Evolutionary conservation across 2,329 filamentous ascomycete species (phyloP).

Genomic region (Cytospora piceae): DNA sequence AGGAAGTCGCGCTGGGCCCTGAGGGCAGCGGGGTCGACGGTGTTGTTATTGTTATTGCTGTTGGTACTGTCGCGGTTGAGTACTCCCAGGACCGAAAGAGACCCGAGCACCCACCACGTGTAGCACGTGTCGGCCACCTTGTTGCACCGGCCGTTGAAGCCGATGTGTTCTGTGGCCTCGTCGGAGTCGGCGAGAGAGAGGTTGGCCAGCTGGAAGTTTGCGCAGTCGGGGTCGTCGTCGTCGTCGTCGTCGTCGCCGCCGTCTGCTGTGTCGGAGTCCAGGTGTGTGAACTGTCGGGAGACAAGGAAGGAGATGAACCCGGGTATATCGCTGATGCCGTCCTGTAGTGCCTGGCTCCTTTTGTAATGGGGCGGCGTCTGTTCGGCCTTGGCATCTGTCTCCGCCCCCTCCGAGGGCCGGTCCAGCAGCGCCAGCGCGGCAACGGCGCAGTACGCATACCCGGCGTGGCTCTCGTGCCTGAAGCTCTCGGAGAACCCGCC

Average conservation of each 20-base stretch:
- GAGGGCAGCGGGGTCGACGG: constrained; percentile 59
- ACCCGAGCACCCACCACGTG: constrained; percentile 84
- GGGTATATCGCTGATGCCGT: constrained; percentile 46
- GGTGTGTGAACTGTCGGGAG: constrained; percentile 61
- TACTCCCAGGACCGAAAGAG: constrained; percentile 49
- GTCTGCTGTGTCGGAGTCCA: constrained; percentile 47
- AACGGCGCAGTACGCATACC: constrained; percentile 89
- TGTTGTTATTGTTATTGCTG: background rate
- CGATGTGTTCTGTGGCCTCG: constrained; percentile 50
- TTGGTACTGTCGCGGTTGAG: constrained; percentile 48
- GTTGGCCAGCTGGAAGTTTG: constrained; percentile 42
- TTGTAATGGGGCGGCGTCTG: constrained; percentile 17
- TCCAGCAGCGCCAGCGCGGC: constrained; percentile 77
- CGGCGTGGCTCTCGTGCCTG: constrained; percentile 83
- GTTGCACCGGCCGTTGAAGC: constrained; percentile 89
- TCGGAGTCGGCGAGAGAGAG: constrained; percentile 39
- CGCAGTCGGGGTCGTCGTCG: constrained; percentile 33
- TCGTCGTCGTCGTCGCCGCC: constrained; percentile 50
- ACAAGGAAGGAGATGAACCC: constrained; percentile 57
- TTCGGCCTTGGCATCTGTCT: background rate
- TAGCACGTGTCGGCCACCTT: constrained; percentile 96
- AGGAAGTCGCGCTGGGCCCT: constrained; percentile 74
- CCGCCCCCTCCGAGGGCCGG: constrained; percentile 52
- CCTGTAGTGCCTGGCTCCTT: constrained; percentile 41
- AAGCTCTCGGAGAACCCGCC: constrained; percentile 81